phyloP scores from a whole-genome alignment of 2,329 filamentous ascomycete species.

The Microcyclospora tardicrescens region DNA sequence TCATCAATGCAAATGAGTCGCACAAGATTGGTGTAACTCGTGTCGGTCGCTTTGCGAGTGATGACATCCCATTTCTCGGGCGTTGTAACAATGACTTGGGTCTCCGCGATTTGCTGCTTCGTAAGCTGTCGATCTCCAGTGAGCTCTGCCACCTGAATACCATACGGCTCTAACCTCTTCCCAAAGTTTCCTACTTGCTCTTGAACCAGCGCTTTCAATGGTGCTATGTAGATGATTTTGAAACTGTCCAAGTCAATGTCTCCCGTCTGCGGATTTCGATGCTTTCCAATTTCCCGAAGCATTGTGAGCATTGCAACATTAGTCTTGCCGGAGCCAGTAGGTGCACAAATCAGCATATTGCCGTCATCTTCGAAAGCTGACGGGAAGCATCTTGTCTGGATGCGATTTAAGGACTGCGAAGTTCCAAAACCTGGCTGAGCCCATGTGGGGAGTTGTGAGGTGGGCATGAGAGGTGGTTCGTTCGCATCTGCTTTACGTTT shows the following conservation, averaged over 20 bases:
- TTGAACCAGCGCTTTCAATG: slow-evolving; percentile 87
- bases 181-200: slow-evolving; percentile 98
- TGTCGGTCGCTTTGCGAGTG: slow-evolving; percentile 90
- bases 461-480: slow-evolving; percentile 63
- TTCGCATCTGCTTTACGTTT: slow-evolving; percentile 73
- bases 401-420: slow-evolving; percentile 79
- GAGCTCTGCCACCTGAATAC: slow-evolving; percentile 85
- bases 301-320: slow-evolving; percentile 98
- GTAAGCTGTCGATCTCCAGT: slow-evolving; percentile 96
- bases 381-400: slow-evolving; percentile 87
- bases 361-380: slow-evolving; percentile 87
- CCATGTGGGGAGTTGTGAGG: slow-evolving; percentile 86
- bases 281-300: slow-evolving; percentile 89
- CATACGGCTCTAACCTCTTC: slow-evolving; percentile 76
- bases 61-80: slow-evolving; percentile 99
- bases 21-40: slow-evolving; percentile 95
- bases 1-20: slow-evolving; percentile 94
- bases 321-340: slow-evolving; percentile 94
- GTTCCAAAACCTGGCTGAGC: slow-evolving; percentile 73
- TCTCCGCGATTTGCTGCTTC: slow-evolving; percentile 96
- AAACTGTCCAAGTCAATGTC: slow-evolving; percentile 92
- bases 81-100: slow-evolving; percentile 94
- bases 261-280: slow-evolving; percentile 77
- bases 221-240: slow-evolving; percentile 97
- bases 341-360: slow-evolving; percentile 95